These are phyloP conservation scores for Laetiporus sulphureus DNA, from an alignment of 1,284 basidiomycete genomes.

Conservation along the genomic window DNA sequence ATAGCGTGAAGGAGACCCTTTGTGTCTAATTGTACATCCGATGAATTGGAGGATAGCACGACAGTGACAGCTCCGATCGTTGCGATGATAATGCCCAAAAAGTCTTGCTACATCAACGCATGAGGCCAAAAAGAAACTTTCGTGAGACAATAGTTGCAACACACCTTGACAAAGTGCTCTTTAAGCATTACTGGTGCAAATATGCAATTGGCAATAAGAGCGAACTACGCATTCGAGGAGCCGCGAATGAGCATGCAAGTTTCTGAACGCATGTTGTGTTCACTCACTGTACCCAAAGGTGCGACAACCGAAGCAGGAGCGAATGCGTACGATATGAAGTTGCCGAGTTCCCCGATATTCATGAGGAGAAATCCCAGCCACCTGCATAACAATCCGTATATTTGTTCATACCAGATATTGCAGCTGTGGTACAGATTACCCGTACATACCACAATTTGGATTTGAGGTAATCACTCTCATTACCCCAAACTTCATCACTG, in stretches of 20 bases:
- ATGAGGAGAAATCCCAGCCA: constrained; percentile 88
- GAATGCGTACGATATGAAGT: constrained; percentile 86
- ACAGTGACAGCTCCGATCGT: constrained; percentile 86
- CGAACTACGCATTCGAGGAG: too few relatives aligned
- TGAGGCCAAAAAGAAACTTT: too few relatives aligned
- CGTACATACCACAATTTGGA: constrained; percentile 69
- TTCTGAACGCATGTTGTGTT: too few relatives aligned
- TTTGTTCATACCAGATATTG: too few relatives aligned
- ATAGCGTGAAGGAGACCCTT: constrained; percentile 68
- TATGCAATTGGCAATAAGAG: constrained; percentile 90
- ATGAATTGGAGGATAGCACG: constrained; percentile 75
- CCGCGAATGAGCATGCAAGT: constrained; percentile 4
- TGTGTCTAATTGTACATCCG: constrained; percentile 65
- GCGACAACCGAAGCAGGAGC: constrained; percentile 94
- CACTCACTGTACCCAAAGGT: constrained; percentile 83
- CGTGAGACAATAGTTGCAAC: background rate
- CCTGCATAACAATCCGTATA: constrained; percentile 40
- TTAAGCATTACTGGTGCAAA: constrained; percentile 88
- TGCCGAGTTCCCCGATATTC: constrained; percentile 88
- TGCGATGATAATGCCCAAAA: constrained; percentile 83
- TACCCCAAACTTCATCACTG: constrained; percentile 9
- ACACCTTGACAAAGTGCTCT: constrained; percentile 68
- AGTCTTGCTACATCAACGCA: constrained; percentile 55
- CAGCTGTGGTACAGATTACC: constrained; percentile 5
- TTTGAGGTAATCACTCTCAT: constrained; percentile 66